phyloP scores from a whole-genome alignment of 805 yeast species.

The Candida gorgasii region DNA sequence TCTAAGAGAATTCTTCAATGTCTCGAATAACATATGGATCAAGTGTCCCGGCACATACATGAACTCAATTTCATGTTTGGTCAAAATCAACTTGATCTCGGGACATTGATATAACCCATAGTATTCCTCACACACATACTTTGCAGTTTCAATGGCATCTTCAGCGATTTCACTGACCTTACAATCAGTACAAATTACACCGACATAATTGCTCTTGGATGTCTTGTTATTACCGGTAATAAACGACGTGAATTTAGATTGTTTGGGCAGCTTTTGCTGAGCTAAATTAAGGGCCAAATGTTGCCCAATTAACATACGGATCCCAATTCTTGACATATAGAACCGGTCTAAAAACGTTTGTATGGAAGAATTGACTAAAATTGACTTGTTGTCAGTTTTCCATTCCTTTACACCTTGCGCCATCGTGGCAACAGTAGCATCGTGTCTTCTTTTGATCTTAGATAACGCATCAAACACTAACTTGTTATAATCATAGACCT shows the following conservation, averaged over 20 bases:
- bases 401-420: slow-evolving; percentile 93
- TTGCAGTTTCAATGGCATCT: slow-evolving; percentile 88
- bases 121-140: slow-evolving; percentile 88
- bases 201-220: slow-evolving; percentile 67
- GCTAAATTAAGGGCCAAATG: slow-evolving; percentile 80
- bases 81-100: slow-evolving; percentile 73
- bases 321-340: slow-evolving; percentile 89
- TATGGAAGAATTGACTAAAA: slow-evolving; percentile 65
- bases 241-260: slow-evolving; percentile 34
- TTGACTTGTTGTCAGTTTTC: slow-evolving; percentile 56
- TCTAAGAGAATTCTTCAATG: slow-evolving; percentile 79
- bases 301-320: slow-evolving; percentile 93
- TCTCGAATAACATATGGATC: slow-evolving; percentile 88
- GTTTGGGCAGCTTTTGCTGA: slow-evolving; percentile 48
- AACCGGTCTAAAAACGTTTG: slow-evolving; percentile 83
- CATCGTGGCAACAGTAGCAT: slow-evolving; percentile 89
- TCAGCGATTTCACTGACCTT: slow-evolving; percentile 80
- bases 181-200: slow-evolving; percentile 83
- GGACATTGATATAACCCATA: slow-evolving; percentile 88
- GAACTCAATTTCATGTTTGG: slow-evolving; percentile 67
- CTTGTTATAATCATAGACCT: slow-evolving; percentile 70
- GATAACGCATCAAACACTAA: slow-evolving; percentile 63
- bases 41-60: slow-evolving; percentile 94
- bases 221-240: slow-evolving; percentile 29
- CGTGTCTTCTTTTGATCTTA: slow-evolving; percentile 79